Evolutionary conservation across 176 grass and related monocot species (phyloP).

Genomic region (Pharus latifolius): DNA sequence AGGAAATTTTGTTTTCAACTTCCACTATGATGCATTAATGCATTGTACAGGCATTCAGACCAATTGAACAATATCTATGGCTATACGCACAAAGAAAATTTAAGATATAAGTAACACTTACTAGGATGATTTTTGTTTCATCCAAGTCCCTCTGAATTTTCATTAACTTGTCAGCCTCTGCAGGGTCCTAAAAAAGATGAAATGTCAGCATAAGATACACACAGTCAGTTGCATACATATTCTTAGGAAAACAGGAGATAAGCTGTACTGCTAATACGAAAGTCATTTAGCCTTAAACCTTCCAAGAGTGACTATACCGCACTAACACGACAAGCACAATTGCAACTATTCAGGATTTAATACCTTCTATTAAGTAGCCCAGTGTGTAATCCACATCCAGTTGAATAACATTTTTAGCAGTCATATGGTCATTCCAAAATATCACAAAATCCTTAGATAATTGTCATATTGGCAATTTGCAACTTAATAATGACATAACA

Average conservation of each 20-base stretch:
- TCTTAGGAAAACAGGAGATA: too few species aligned
- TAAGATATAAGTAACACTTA: conserved; percentile 30
- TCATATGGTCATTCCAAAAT: too few species aligned
- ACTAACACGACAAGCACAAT: background rate
- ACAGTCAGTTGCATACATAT: background rate
- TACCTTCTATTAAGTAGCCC: background rate
- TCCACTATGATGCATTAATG: too few species aligned
- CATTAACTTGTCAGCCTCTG: conserved; percentile 87
- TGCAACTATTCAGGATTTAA: background rate
- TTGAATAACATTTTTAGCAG: background rate
- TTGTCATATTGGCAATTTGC: too few species aligned
- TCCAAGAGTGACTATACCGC: too few species aligned
- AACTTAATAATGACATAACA: too few species aligned
- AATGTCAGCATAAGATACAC: background rate
- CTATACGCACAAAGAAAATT: background rate
- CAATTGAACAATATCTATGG: background rate
- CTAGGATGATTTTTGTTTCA: conserved; percentile 98
- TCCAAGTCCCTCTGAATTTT: conserved; percentile 98
- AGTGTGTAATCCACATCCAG: background rate
- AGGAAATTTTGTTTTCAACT: too few species aligned
- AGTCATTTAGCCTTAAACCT: background rate
- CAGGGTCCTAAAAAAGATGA: conserved; percentile 59
- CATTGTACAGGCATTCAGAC: background rate
- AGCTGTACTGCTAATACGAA: background rate
- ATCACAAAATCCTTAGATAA: too few species aligned